A percentile compares a stretch with the other conserved stretches of the same genome.
These are phyloP conservation scores for Aspergillus pseudonomiae DNA, from an alignment of 2,329 filamentous ascomycete genomes.

Conservation along the genomic window DNA sequence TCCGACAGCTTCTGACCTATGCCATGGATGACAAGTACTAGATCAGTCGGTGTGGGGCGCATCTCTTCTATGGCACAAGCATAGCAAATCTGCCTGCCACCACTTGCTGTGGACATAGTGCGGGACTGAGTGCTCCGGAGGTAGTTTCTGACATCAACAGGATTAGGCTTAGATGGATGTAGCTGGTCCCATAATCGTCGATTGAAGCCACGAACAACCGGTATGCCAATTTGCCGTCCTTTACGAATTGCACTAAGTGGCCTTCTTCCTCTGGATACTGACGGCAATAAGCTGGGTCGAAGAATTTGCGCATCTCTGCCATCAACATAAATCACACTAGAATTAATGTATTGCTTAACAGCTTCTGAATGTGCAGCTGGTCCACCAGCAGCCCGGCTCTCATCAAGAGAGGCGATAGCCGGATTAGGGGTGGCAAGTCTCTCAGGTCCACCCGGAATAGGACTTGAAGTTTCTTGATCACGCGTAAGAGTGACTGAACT, in stretches of 20 bases:
- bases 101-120: constrained; percentile 27
- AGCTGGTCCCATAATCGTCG: constrained; percentile 73
- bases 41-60: constrained; percentile 74
- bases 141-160: constrained; percentile 46
- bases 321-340: constrained; percentile 87
- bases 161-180: constrained; percentile 57
- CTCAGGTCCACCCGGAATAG: constrained; percentile 24
- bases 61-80: constrained; percentile 67
- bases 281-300: constrained; percentile 82
- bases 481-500: constrained; percentile 41
- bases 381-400: constrained; percentile 47
- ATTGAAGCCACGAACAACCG: constrained; percentile 88
- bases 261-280: constrained; percentile 77
- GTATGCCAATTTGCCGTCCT: constrained; percentile 78
- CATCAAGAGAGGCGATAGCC: constrained; percentile 26
- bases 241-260: constrained; percentile 85
- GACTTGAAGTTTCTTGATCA: constrained; percentile 35
- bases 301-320: constrained; percentile 77
- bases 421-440: constrained; percentile 7
- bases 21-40: constrained; percentile 89
- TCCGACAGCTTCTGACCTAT: constrained; percentile 97
- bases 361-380: constrained; percentile 47
- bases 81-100: constrained; percentile 41
- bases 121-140: constrained; percentile 43
- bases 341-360: constrained; percentile 67